A percentile compares a stretch with the other conserved stretches of the same genome.
phyloP scores from a whole-genome alignment of 169 alveolate species.

The Plasmodium gallinaceum region DNA sequence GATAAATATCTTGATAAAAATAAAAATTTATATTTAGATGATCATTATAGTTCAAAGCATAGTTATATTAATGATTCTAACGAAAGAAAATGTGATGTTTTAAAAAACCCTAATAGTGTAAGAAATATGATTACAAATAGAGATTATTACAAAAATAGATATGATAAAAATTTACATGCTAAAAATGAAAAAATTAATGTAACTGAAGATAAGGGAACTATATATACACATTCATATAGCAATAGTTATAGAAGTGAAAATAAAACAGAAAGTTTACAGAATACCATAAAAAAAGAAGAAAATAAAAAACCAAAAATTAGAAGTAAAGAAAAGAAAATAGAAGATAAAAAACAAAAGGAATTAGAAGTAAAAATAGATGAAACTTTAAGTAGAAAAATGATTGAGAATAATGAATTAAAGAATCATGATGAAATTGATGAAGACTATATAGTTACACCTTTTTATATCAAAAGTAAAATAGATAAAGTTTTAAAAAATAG shows the following conservation, averaged over 20 bases:
- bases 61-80: neutral
- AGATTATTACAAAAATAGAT: constrained; percentile 16
- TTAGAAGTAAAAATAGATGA: constrained; percentile 45
- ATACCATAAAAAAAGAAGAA: neutral
- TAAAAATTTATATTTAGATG: neutral
- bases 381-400: constrained; percentile 59
- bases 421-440: constrained; percentile 58
- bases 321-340: constrained; percentile 1
- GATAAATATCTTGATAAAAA: constrained; percentile 9
- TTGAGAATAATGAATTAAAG: constrained; percentile 73
- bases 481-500: constrained; percentile 69
- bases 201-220: constrained; percentile 7
- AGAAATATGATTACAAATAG: constrained; percentile 5
- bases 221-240: neutral
- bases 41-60: neutral
- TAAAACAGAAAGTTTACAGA: neutral
- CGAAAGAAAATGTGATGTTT: neutral
- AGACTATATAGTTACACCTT: constrained; percentile 62
- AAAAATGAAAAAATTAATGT: neutral
- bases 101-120: neutral
- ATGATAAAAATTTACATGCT: constrained; percentile 17
- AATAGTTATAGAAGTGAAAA: constrained; percentile 11
- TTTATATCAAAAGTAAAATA: constrained; percentile 76
- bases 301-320: neutral
- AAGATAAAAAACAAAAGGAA: constrained; percentile 2